Conservation (phyloP, 78 protist genomes). For the Capsaspora owczarzaki region DNA sequence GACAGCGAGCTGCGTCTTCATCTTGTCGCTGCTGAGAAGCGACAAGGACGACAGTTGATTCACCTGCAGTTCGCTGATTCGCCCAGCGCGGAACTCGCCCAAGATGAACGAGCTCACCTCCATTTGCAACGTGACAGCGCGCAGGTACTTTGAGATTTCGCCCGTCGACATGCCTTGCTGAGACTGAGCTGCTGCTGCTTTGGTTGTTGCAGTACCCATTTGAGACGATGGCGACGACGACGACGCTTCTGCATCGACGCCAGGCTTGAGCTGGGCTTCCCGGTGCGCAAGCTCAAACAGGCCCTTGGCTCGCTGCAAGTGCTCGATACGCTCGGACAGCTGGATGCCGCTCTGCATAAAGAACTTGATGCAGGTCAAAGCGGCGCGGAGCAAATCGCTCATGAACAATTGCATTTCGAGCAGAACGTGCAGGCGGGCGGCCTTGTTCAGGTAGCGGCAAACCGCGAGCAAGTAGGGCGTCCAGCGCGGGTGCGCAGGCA, state of each 20-base stretch:
- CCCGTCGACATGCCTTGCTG: neutral
- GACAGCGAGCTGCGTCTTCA: neutral
- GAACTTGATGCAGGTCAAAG: conserved; percentile 40
- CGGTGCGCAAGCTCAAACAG: neutral
- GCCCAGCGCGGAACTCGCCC: too few relatives aligned
- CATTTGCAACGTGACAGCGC: neutral
- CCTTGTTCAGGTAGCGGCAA: conserved; percentile 41
- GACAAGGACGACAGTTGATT: too few relatives aligned
- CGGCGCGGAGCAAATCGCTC: conserved; percentile 51
- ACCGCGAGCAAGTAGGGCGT: conserved; percentile 28
- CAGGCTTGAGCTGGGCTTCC: neutral
- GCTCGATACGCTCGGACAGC: neutral
- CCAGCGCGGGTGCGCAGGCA: conserved; percentile 6
- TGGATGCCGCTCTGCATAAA: neutral
- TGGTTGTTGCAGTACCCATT: neutral
- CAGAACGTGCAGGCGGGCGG: conserved; percentile 12
- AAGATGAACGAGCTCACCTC: too few relatives aligned
- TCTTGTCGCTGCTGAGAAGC: too few relatives aligned
- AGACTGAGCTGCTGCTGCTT: neutral
- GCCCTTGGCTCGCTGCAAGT: neutral
- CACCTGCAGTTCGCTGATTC: too few relatives aligned
- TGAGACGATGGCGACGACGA: neutral
- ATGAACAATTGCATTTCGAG: conserved; percentile 45
- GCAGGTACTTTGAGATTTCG: neutral
- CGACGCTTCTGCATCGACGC: neutral